Base-by-base conservation (phyloP, 306 rosid species). In the Sicyos baderoa region DNA sequence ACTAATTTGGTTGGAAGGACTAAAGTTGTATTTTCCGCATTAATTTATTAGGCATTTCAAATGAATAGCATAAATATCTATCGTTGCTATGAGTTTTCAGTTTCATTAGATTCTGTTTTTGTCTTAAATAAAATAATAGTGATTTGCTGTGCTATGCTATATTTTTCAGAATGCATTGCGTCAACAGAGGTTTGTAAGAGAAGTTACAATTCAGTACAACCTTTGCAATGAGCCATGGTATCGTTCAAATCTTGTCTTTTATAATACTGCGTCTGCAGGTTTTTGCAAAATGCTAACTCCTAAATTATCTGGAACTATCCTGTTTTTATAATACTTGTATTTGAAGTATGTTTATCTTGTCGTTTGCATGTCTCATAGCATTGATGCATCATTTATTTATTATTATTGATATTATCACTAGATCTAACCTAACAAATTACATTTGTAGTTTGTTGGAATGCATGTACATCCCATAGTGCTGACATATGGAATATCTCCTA, bases 171-270 rank as follows among this genome's bases (percentile, higher is more conserved):
- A 89, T 82, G 95, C 98, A 22, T 76, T 85, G 81, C 91, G 96
- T 63, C 91, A 87, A 73, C 95, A 92, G 76, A 87, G 86, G 81
- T 89, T 79, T 77, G 91, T 89, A 11, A 85, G 96, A 66, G 98
- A 89, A 85, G 95, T 92, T 77, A 89, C 98, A 21, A 92, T 92
- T 68, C 98, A 92, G 82, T 92, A 92, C 91, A 92, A 92, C 85
- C 96, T 92, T 80, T 92, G 96, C 89, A 92, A 92, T 79, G 98
- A 92, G 74, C 98, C 98, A 29, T 92, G 96, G 98, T 92, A 87
- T 53, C 10, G 25, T 61, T 21, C 59, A 58, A 50, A 69, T 54
- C 57, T 59, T 54, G 54, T 55, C 52, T 62, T 21, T 68, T 51
- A 9, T 40, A 60, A 44, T 21, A 12, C 70, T 65, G 40, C 37